Base-by-base conservation (phyloP, 2,329 filamentous ascomycete species). In the Fusarium veterinarium region DNA sequence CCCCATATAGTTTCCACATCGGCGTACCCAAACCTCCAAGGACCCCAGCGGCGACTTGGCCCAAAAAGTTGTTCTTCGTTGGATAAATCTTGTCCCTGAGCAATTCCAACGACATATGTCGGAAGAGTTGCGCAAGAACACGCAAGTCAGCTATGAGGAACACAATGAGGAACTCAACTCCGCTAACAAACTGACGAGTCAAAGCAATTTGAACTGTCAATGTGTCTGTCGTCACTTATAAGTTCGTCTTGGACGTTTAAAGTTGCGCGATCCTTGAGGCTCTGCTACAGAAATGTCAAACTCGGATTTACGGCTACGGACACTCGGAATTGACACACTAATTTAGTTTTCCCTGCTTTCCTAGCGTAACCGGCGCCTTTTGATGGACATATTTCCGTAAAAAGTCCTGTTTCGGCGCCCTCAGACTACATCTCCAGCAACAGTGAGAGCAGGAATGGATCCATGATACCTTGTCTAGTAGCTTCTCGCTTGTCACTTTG, bases 381-480 rank as follows among this genome's bases (percentile, higher is more conserved):
- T 5, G 28, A 40, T 37, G 37, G n/a, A 37, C 61, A 53, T 45
- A 44, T 53, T 62, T 60, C 59, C 71, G 57, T 55, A 44, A 69
- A 64, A 63, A 23, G 42, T 38, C 46, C 49, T 55, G 25, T 28
- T 66, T 65, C 40, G 63, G 28, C 30, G 60, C 52, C 61, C 60
- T 57, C 35, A 44, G 28, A n/a, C 31, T 65, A 58, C 49, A 48
- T 25, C 60, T 65, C 12, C 38, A 49, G 25, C 9, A 48, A 17
- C 8, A 37, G 31, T 38, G 60, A 62, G 73, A 75, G 52, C 46
- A 49, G 58, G 49, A 37, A 75, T 69, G 60, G 65, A 64, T 68
- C 68, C 64, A 64, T 33, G 59, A 48, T 48, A 28, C 53, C 67
- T 57, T 58, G 61, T 42, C 63, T 73, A 67, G 67, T 60, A 68